A percentile compares a stretch with the other conserved stretches of the same genome.
phyloP scores from a whole-genome alignment of 1,284 basidiomycete species.

The Cryptococcus jaspeensis region DNA sequence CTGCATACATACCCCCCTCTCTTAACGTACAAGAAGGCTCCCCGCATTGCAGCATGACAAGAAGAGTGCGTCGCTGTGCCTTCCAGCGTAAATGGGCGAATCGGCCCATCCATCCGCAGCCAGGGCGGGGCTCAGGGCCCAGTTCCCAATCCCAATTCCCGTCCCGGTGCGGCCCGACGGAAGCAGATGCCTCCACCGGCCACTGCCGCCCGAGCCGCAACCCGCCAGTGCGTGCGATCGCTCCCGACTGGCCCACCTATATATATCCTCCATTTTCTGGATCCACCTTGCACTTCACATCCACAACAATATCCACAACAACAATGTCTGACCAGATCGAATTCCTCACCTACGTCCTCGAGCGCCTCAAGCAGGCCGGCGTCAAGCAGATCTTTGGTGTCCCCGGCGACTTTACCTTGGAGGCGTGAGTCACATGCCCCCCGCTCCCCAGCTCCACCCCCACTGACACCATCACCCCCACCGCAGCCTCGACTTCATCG shows the following conservation, averaged over 20 bases:
- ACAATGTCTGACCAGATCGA: conserved; percentile 51
- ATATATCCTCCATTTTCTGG: not conserved
- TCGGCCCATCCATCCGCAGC: no score
- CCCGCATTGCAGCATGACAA: no score
- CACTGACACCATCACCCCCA: not conserved
- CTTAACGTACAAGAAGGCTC: no score
- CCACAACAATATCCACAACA: not conserved
- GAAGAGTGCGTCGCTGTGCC: no score
- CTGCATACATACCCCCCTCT: no score
- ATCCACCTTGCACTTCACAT: not conserved
- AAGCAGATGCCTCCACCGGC: not conserved
- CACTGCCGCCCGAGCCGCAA: no score
- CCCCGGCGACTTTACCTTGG: conserved; percentile 84
- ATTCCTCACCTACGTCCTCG: conserved; percentile 68
- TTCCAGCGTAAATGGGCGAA: no score
- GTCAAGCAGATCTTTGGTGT: conserved; percentile 70
- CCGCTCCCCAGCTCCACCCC: no score
- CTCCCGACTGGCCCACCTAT: not conserved
- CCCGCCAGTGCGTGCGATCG: not conserved
- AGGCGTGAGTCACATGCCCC: not conserved
- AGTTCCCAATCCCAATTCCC: no score
- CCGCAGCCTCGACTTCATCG: conserved; percentile 66
- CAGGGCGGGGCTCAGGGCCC: no score
- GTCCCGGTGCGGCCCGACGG: not conserved
- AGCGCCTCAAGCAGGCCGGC: conserved; percentile 58